Conservation (phyloP, 352 stramenopile genomes). For the Sclerospora graminicola region DNA sequence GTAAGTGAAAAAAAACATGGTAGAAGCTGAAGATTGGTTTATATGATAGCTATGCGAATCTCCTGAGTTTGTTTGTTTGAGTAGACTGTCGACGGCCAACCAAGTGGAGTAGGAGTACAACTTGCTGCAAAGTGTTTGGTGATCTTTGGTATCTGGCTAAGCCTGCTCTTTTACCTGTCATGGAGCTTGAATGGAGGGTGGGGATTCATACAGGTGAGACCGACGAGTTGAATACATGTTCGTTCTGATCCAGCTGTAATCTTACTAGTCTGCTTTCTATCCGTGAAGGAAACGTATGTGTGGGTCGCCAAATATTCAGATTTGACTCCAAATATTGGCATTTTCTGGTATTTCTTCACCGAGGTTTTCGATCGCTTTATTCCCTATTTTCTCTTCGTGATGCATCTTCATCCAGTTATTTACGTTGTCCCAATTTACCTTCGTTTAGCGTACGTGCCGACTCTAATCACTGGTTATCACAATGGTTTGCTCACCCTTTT, state of each 20-base stretch:
- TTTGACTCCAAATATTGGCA: conserved; percentile 73
- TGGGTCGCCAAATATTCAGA: conserved; percentile 75
- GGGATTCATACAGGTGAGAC: conserved; percentile 49
- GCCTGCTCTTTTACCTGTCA: conserved; percentile 43
- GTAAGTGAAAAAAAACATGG: not conserved
- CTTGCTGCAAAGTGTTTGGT: conserved; percentile 12
- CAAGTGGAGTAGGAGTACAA: not conserved
- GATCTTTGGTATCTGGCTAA: conserved; percentile 17
- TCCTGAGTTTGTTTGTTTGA: not conserved
- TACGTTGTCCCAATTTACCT: conserved; percentile 75
- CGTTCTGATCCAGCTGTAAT: not conserved
- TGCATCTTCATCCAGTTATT: conserved; percentile 72
- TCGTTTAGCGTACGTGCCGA: conserved; percentile 43
- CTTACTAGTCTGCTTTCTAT: conserved; percentile 1
- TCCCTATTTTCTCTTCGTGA: conserved; percentile 71
- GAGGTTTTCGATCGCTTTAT: conserved; percentile 84
- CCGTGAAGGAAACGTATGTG: conserved; percentile 56
- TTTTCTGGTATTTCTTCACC: conserved; percentile 88
- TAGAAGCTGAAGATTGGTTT: not conserved
- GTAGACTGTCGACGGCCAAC: not conserved
- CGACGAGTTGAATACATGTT: not conserved
- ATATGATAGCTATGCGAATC: not conserved
- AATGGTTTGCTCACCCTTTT: conserved; percentile 1
- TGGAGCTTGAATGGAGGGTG: conserved; percentile 40
- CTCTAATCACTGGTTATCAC: not conserved